These are phyloP conservation scores for Diaporthe helianthi DNA, from an alignment of 2,329 filamentous ascomycete species.

Conservation along the genomic window DNA sequence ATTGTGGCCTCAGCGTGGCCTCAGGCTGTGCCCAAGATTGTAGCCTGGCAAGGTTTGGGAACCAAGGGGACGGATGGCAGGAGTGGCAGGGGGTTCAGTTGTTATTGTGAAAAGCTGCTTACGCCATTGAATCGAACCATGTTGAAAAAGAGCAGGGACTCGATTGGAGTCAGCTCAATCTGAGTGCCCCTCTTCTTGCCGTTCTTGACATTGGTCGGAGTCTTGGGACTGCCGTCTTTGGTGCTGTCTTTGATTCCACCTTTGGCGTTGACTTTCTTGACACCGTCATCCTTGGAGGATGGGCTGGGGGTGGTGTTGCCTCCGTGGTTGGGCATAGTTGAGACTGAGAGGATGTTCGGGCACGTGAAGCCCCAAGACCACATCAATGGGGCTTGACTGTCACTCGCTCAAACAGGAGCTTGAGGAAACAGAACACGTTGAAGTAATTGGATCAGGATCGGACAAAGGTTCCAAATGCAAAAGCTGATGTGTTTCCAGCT, in stretches of 20 bases:
- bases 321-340: not conserved
- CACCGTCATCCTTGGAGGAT: not conserved
- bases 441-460: not conserved
- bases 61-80: not conserved
- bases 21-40: not conserved
- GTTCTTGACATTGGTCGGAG: not conserved
- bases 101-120: not conserved
- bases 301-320: not conserved
- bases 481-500: not conserved
- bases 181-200: not conserved
- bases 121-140: slow-evolving; percentile 28
- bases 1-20: not conserved
- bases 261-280: no score
- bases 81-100: not conserved
- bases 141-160: slow-evolving; percentile 32
- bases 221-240: not conserved
- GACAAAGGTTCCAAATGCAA: not conserved
- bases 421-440: not conserved
- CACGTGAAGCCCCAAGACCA: not conserved
- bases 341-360: not conserved
- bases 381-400: not conserved
- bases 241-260: not conserved
- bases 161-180: slow-evolving; percentile 22
- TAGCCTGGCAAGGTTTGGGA: not conserved
- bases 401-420: not conserved